phyloP scores from a whole-genome alignment of 2,329 filamentous ascomycete genomes.

The Ascochyta koolunga region DNA sequence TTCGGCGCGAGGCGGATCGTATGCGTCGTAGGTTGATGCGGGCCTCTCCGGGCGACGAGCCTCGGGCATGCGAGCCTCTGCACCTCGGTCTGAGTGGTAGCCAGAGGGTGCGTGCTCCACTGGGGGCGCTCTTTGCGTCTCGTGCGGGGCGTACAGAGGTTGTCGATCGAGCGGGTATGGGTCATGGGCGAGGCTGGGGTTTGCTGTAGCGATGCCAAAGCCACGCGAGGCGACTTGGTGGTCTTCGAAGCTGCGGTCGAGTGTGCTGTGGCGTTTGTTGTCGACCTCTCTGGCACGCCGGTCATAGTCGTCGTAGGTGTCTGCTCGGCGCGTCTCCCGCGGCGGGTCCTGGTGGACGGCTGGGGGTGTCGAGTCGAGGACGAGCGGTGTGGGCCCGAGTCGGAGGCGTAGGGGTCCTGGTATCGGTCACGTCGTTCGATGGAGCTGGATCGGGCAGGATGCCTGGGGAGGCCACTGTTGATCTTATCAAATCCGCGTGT shows the following conservation, averaged over 20 bases:
- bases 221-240: constrained; percentile 53
- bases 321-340: constrained; percentile 49
- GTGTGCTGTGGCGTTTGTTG: constrained; percentile 43
- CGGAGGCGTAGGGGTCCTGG: constrained; percentile 46
- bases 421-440: constrained; percentile 45
- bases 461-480: constrained; percentile 45
- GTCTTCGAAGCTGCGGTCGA: constrained; percentile 46
- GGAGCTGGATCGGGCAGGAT: constrained; percentile 37
- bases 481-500: constrained; percentile 75
- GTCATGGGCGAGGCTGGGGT: constrained; percentile 32
- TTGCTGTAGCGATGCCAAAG: constrained; percentile 52
- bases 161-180: constrained; percentile 48
- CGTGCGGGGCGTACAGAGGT: constrained; percentile 33
- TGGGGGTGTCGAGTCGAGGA: constrained; percentile 52
- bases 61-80: constrained; percentile 40
- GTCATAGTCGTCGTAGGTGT: constrained; percentile 50
- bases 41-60: constrained; percentile 22
- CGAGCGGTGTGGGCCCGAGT: constrained; percentile 37
- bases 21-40: constrained; percentile 18
- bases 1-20: constrained; percentile 35
- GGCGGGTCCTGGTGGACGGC: constrained; percentile 56
- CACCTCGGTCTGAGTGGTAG: constrained; percentile 23
- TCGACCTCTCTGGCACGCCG: constrained; percentile 50
- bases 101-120: constrained; percentile 26
- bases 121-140: constrained; percentile 11